A percentile compares a stretch with the other conserved stretches of the same genome.
These are phyloP conservation scores for Phialophora chinensis DNA, from an alignment of 2,329 filamentous ascomycete species.

Conservation along the genomic window DNA sequence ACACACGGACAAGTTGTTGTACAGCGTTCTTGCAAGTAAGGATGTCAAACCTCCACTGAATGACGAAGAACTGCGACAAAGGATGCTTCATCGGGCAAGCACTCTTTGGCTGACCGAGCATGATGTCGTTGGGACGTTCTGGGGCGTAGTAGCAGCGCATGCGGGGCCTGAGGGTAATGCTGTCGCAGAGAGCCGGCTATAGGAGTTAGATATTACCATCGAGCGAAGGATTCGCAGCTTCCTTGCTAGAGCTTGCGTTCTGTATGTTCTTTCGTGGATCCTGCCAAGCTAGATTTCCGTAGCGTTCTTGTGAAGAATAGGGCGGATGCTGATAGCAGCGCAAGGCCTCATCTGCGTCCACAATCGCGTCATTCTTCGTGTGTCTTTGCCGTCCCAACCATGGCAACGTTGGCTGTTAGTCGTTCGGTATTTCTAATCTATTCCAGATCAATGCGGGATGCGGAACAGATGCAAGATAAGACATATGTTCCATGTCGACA, in stretches of 20 bases:
- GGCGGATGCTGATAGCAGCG: not conserved
- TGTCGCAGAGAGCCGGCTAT: constrained; percentile 6
- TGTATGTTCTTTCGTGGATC: no score
- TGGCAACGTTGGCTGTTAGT: no score
- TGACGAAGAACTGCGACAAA: constrained; percentile 47
- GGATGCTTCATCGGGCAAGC: constrained; percentile 48
- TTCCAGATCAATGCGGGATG: not conserved
- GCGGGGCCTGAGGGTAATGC: not conserved
- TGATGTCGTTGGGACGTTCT: constrained; percentile 52
- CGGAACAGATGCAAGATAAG: not conserved
- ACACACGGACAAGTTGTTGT: constrained; percentile 49
- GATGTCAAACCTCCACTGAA: constrained; percentile 41
- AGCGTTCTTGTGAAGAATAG: not conserved
- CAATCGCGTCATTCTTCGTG: constrained; percentile 1
- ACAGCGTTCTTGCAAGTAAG: constrained; percentile 45
- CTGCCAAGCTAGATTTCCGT: not conserved
- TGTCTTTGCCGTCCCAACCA: no score
- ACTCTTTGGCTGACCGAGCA: constrained; percentile 56
- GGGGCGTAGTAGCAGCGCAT: constrained; percentile 14
- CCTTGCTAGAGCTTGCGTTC: not conserved
- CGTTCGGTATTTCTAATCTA: not conserved
- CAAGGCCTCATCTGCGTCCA: constrained; percentile 2
- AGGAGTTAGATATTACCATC: not conserved
- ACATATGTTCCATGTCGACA: constrained; percentile 2
- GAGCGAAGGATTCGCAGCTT: not conserved